These are phyloP conservation scores for Alternaria gaisen DNA, from an alignment of 2,329 filamentous ascomycete genomes.

Conservation along the genomic window DNA sequence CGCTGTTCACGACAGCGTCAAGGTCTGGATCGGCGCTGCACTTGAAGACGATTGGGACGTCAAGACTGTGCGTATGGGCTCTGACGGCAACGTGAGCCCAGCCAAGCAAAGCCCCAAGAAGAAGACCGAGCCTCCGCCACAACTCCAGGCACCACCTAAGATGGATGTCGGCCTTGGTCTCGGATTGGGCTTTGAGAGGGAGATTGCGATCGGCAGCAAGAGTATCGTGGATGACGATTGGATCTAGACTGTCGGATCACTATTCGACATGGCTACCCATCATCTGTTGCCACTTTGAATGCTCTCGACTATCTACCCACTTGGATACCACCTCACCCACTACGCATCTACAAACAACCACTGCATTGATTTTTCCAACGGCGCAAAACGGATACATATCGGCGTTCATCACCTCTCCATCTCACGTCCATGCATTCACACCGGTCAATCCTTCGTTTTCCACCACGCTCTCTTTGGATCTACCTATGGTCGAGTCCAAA, in stretches of 20 bases:
- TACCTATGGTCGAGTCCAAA: background rate
- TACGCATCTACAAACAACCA: background rate
- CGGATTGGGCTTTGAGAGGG: slow-evolving; percentile 44
- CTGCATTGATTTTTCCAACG: background rate
- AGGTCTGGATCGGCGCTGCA: slow-evolving; percentile 89
- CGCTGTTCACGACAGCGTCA: slow-evolving; percentile 85
- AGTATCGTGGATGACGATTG: slow-evolving; percentile 41
- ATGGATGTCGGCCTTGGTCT: slow-evolving; percentile 45
- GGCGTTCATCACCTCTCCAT: slow-evolving; percentile 3
- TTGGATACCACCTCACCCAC: background rate
- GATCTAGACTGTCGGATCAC: slow-evolving; percentile 29
- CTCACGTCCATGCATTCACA: background rate
- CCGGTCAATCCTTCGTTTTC: background rate
- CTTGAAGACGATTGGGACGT: slow-evolving; percentile 89
- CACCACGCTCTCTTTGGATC: slow-evolving; percentile 2
- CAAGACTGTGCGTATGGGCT: slow-evolving; percentile 78
- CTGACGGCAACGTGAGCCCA: slow-evolving; percentile 47
- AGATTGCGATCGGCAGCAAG: slow-evolving; percentile 29
- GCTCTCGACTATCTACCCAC: background rate
- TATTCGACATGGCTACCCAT: background rate
- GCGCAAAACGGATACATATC: slow-evolving; percentile 2
- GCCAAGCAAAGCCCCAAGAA: slow-evolving; percentile 55
- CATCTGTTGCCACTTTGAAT: background rate
- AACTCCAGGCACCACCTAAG: slow-evolving; percentile 51
- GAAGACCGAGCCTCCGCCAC: slow-evolving; percentile 48